These are phyloP conservation scores for Euphrasia confusa DNA, from an alignment of 257 asterid genomes.

Conservation along the genomic window DNA sequence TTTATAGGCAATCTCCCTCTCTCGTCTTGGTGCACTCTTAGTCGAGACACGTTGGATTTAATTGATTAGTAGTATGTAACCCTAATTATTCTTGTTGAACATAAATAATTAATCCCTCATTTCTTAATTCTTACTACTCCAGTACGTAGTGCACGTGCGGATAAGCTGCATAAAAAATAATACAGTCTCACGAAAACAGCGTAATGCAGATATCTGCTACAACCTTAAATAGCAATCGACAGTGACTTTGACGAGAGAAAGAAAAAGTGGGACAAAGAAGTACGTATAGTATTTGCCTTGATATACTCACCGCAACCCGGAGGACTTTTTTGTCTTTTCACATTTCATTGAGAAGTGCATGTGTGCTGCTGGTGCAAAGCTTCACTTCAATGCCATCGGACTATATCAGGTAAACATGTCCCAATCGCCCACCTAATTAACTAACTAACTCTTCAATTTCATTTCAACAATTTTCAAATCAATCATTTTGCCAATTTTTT, in stretches of 20 bases:
- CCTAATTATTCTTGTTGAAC: no score
- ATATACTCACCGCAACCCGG: neutral
- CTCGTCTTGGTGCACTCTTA: no score
- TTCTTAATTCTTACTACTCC: neutral
- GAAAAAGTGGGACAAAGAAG: constrained; percentile 1
- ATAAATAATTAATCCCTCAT: no score
- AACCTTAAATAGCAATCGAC: neutral
- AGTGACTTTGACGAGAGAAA: neutral
- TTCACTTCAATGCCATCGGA: neutral
- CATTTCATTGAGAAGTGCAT: neutral
- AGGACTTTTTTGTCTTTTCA: neutral
- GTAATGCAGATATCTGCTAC: no score
- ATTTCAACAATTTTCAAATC: neutral
- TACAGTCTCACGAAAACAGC: no score
- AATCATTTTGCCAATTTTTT: neutral
- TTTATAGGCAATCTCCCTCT: no score
- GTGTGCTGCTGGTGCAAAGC: neutral
- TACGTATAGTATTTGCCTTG: neutral
- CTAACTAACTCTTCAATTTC: neutral
- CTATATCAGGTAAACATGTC: neutral
- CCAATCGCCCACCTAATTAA: constrained; percentile 5
- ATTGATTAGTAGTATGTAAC: no score
- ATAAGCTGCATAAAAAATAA: neutral
- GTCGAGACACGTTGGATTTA: no score
- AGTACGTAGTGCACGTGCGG: neutral